Conservation (phyloP, 345 rosid species). For the Salix viminalis region DNA sequence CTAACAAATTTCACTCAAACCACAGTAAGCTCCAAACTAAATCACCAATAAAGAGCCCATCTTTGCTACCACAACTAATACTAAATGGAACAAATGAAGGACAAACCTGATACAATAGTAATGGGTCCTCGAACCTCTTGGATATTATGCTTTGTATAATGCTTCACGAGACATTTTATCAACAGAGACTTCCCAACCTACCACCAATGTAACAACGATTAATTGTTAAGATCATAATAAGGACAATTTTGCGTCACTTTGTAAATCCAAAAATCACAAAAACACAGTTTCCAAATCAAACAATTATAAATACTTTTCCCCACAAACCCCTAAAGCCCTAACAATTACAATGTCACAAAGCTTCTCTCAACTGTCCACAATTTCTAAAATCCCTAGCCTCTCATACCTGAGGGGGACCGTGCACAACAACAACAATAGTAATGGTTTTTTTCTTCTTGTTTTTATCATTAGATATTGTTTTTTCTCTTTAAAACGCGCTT, state of each 20-base stretch:
- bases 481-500: no score
- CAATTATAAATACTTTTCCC: neutral
- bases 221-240: neutral
- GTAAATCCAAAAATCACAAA: neutral
- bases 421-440: slow-evolving; percentile 62
- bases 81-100: neutral
- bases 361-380: no score
- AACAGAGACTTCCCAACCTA: slow-evolving; percentile 91
- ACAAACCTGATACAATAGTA: slow-evolving; percentile 72
- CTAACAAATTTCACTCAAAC: slow-evolving; percentile 34
- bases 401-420: slow-evolving; percentile 80
- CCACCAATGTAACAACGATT: neutral
- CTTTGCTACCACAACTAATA: neutral
- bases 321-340: neutral
- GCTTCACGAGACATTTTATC: slow-evolving; percentile 76
- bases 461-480: no score
- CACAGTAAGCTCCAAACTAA: slow-evolving; percentile 6
- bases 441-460: no score
- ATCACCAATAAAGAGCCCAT: neutral
- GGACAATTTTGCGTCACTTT: neutral
- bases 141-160: slow-evolving; percentile 66
- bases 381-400: neutral
- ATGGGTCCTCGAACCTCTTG: slow-evolving; percentile 91
- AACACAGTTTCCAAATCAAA: neutral
- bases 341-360: neutral